Evolutionary conservation across 495 filamentous ascomycete species (phyloP).

Genomic region (Penicillium mononematosum): DNA sequence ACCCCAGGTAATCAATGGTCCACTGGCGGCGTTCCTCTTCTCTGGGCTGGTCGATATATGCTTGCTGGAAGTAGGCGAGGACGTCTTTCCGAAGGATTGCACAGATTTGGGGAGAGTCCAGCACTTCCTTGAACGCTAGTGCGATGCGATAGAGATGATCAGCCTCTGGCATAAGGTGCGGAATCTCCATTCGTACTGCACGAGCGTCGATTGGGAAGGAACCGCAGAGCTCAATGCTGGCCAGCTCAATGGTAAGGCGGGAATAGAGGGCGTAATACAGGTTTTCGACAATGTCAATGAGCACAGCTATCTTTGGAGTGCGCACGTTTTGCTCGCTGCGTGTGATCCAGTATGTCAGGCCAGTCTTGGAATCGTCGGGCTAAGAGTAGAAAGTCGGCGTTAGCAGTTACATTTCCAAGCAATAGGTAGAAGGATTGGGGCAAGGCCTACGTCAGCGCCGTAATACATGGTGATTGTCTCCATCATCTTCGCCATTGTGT

Average conservation of each 20-base stretch:
- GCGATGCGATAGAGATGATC: slow-evolving; percentile 35
- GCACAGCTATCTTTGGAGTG: slow-evolving; percentile 22
- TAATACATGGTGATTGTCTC: slow-evolving; percentile 35
- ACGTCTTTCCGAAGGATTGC: slow-evolving; percentile 21
- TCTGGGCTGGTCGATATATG: slow-evolving; percentile 24
- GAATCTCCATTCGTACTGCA: slow-evolving; percentile 9
- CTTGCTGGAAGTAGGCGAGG: slow-evolving; percentile 29
- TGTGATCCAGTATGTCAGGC: slow-evolving; percentile 31
- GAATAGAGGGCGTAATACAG: slow-evolving; percentile 41
- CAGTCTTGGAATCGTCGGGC: slow-evolving; percentile 29
- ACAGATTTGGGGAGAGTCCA: slow-evolving; percentile 33
- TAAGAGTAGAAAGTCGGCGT: slow-evolving; percentile 10
- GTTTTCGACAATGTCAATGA: slow-evolving; percentile 36
- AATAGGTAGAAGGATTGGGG: background rate
- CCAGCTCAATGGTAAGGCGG: slow-evolving; percentile 38
- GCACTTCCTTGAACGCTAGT: slow-evolving; percentile 32
- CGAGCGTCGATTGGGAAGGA: slow-evolving; percentile 24
- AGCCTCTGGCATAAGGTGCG: slow-evolving; percentile 32
- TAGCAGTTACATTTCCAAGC: background rate
- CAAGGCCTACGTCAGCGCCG: slow-evolving; percentile 32
- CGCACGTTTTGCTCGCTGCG: slow-evolving; percentile 29
- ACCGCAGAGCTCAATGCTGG: slow-evolving; percentile 37
- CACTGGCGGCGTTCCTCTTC: slow-evolving; percentile 11
- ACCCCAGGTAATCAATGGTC: slow-evolving; percentile 34
- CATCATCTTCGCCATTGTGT: slow-evolving; percentile 39